phyloP scores from a whole-genome alignment of 1,284 basidiomycete species.

The Apiotrichum sp. region DNA sequence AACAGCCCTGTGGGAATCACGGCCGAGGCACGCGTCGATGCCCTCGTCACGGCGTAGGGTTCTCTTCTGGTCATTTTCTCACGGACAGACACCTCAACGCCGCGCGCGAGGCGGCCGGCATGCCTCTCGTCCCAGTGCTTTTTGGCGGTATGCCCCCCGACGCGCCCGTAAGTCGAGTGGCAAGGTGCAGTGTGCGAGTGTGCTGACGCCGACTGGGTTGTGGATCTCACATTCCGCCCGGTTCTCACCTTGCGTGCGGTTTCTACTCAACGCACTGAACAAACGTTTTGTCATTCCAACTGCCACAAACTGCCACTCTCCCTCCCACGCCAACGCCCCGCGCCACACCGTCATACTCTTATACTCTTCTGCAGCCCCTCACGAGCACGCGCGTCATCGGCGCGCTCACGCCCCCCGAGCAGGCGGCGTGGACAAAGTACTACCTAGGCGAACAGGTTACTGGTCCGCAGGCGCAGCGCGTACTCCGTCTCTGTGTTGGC shows the following conservation, averaged over 20 bases:
- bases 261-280: too few relatives aligned
- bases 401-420: not conserved
- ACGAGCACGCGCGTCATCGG: not conserved
- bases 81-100: conserved; percentile 1
- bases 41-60: not conserved
- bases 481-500: conserved; percentile 1
- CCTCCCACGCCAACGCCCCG: too few relatives aligned
- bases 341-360: too few relatives aligned
- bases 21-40: too few relatives aligned
- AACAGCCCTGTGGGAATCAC: not conserved
- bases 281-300: too few relatives aligned
- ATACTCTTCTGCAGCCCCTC: not conserved
- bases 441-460: conserved; percentile 2
- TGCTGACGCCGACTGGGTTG: too few relatives aligned
- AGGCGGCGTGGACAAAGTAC: conserved; percentile 2
- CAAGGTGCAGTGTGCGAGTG: too few relatives aligned
- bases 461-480: not conserved
- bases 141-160: not conserved
- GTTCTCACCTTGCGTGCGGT: too few relatives aligned
- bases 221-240: too few relatives aligned
- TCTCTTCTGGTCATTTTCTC: too few relatives aligned
- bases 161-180: not conserved
- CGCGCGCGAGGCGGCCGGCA: not conserved
- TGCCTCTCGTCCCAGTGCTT: not conserved
- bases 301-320: too few relatives aligned